Evolutionary conservation across 2,329 filamentous ascomycete species (phyloP).

Genomic region (Monosporascus ibericus): DNA sequence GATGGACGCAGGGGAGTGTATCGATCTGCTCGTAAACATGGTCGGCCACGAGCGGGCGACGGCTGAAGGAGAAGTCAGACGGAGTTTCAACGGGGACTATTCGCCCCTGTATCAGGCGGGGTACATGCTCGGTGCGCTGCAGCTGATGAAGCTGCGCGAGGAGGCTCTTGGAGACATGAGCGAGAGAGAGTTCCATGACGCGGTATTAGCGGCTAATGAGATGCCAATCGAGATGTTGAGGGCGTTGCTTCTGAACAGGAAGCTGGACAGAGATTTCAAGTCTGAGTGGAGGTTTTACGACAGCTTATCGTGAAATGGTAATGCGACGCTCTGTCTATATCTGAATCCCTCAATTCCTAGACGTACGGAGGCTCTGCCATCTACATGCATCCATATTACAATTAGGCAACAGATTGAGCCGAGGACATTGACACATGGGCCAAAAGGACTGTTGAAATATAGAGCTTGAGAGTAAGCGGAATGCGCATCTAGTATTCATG

Average conservation of each 20-base stretch:
- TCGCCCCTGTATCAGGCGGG: constrained; percentile 53
- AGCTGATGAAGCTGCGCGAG: constrained; percentile 43
- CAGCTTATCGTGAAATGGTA: neutral
- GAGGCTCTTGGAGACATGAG: constrained; percentile 37
- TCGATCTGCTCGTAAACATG: constrained; percentile 49
- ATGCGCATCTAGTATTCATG: no score
- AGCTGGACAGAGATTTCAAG: constrained; percentile 37
- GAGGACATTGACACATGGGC: no score
- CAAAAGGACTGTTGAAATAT: no score
- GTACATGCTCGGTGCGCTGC: constrained; percentile 54
- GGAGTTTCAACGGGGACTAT: constrained; percentile 51
- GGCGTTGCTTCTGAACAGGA: constrained; percentile 37
- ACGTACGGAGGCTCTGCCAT: no score
- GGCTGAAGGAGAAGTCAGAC: constrained; percentile 53
- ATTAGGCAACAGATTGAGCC: no score
- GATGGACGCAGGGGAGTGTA: constrained; percentile 46
- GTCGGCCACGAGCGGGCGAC: constrained; percentile 54
- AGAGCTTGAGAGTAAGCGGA: no score
- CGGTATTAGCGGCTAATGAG: constrained; percentile 41
- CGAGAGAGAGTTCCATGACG: constrained; percentile 53
- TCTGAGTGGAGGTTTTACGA: constrained; percentile 46
- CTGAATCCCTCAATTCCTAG: no score
- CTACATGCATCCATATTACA: no score
- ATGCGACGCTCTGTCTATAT: no score
- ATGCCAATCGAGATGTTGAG: constrained; percentile 51